These are phyloP conservation scores for Hypoxylon sp. DNA, from an alignment of 2,329 filamentous ascomycete genomes.

Conservation along the genomic window DNA sequence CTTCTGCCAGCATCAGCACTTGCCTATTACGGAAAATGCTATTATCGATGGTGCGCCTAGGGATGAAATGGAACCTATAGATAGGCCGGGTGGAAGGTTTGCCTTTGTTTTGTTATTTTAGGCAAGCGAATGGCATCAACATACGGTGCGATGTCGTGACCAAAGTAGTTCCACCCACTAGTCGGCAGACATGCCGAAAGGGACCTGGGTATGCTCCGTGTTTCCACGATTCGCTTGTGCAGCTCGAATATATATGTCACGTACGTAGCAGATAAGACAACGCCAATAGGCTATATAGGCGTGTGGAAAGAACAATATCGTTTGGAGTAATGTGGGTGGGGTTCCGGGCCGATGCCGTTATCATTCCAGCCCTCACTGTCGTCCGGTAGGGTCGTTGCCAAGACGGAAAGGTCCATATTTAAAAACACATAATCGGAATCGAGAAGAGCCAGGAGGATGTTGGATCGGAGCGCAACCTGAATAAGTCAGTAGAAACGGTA, in stretches of 20 bases:
- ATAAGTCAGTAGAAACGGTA: neutral
- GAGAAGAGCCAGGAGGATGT: neutral
- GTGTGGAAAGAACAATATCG: neutral
- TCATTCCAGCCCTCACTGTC: neutral
- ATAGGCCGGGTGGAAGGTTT: neutral
- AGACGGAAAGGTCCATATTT: slow-evolving; percentile 12
- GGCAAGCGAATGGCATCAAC: slow-evolving; percentile 13
- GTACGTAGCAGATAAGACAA: neutral
- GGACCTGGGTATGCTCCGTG: neutral
- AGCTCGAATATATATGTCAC: neutral
- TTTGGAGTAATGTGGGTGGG: neutral
- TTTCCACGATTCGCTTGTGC: neutral
- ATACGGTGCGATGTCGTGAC: slow-evolving; percentile 20
- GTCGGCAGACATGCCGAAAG: neutral
- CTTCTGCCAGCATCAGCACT: neutral
- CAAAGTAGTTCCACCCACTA: neutral
- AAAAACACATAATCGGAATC: neutral
- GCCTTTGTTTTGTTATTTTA: neutral
- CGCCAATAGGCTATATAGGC: neutral
- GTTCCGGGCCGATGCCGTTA: neutral
- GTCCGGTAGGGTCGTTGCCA: neutral
- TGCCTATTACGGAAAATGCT: slow-evolving; percentile 15
- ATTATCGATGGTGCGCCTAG: neutral
- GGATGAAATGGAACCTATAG: neutral
- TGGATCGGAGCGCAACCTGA: neutral